Base-by-base conservation (phyloP, 139 green algal species). In the Mychonastes homosphaera region DNA sequence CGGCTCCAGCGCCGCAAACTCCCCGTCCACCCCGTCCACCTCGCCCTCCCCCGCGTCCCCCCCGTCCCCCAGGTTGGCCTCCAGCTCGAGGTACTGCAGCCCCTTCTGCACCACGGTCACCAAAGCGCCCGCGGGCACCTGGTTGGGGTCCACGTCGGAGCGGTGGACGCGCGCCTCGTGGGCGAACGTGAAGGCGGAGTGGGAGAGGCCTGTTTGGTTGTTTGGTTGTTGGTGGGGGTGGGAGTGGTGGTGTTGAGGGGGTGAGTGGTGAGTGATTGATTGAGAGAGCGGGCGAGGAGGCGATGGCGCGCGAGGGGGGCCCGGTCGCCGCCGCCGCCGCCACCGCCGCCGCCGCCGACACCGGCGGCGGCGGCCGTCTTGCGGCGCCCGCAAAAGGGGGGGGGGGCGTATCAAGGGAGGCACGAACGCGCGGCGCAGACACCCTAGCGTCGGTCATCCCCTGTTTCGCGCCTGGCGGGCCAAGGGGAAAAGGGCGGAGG, bases 31-130 rank as follows among this genome's bases (percentile, higher is more conserved):
- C 16, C 87, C 79, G 2, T 73, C 83, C 52, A 87, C 81, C 81
- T 86, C n/a, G n/a, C n/a, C n/a, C n/a, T n/a, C n/a, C n/a, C n/a
- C n/a, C n/a, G n/a, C n/a, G n/a, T n/a, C n/a, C 12, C 8, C 13
- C 2, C 60, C 56, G 24, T 43, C 57, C n/a, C 78, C 73, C 13
- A 98, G 53, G 65, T 98, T 98, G 6, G 90, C 87, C 58, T 99
- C 90, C 59, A 97, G 65, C 76, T 99, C 92, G 55, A 96, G 62
- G 60, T 94, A 97, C 67, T 98, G 90, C 50, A 97, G 54, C 6
- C 92, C 92, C 59, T 97, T 97, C 56, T 98, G 90, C 1, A 98
- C 74, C 49, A 96, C 90, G 2, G 79, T 82, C 6, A 99, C 82
- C 29, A 99, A 74, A 5, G 89, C 85, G 2, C 87, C 89, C 3